phyloP scores from a whole-genome alignment of 2,329 filamentous ascomycete genomes.

The Coccinonectria pachysandricola region DNA sequence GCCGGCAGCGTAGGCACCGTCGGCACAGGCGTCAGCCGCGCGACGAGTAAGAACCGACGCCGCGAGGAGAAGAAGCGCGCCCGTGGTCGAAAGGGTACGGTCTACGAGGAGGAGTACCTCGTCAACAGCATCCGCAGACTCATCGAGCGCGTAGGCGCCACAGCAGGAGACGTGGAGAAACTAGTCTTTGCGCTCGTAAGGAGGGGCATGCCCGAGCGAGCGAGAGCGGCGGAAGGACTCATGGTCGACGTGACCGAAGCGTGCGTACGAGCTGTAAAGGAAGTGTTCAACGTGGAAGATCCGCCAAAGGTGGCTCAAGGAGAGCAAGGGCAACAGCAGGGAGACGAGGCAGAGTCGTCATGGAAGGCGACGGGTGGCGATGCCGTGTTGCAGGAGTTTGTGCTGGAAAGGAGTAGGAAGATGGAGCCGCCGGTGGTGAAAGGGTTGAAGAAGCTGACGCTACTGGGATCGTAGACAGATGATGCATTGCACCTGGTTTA shows the following conservation, averaged over 20 bases:
- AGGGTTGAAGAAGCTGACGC: slow-evolving; percentile 36
- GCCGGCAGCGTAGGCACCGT: slow-evolving; percentile 52
- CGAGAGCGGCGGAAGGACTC: slow-evolving; percentile 62
- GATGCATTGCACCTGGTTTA: too few species aligned
- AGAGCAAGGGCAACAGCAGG: slow-evolving; percentile 11
- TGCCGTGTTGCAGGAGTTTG: slow-evolving; percentile 41
- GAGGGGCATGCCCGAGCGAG: slow-evolving; percentile 79
- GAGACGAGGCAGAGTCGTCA: slow-evolving; percentile 10
- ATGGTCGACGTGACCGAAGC: slow-evolving; percentile 64
- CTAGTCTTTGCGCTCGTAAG: slow-evolving; percentile 70
- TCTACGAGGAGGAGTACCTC: slow-evolving; percentile 97
- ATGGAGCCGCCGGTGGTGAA: slow-evolving; percentile 40
- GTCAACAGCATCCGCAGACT: slow-evolving; percentile 77
- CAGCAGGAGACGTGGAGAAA: slow-evolving; percentile 60
- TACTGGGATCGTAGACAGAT: slow-evolving; percentile 40
- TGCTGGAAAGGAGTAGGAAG: slow-evolving; percentile 34
- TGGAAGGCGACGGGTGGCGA: slow-evolving; percentile 37
- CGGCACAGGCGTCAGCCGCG: slow-evolving; percentile 63
- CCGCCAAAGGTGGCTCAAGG: slow-evolving; percentile 8
- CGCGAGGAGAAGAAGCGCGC: slow-evolving; percentile 93
- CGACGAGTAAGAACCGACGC: slow-evolving; percentile 77
- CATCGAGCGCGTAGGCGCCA: slow-evolving; percentile 68
- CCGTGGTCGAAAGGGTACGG: slow-evolving; percentile 86
- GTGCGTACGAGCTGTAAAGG: slow-evolving; percentile 54
- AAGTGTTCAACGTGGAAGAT: slow-evolving; percentile 47